Evolutionary conservation across 169 alveolate genomes (phyloP).

Genomic region (Cryptosporidium baileyi): DNA sequence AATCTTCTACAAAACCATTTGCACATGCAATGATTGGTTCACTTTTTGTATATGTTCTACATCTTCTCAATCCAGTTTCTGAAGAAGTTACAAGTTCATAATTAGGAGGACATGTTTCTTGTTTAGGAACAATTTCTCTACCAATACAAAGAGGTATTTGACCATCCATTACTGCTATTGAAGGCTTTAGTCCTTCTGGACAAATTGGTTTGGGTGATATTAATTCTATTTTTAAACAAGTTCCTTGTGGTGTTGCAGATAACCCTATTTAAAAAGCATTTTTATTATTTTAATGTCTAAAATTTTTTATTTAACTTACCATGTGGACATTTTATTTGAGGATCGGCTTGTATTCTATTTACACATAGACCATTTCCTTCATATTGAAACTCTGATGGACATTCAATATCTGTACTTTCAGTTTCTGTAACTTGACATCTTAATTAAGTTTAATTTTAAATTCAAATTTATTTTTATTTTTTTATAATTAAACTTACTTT

Average conservation of each 20-base stretch:
- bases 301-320: background rate
- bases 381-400: conserved; percentile 53
- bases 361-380: conserved; percentile 59
- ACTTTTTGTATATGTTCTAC: conserved; percentile 64
- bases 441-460: background rate
- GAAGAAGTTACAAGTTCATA: conserved; percentile 67
- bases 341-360: conserved; percentile 48
- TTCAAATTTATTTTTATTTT: background rate
- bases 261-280: background rate
- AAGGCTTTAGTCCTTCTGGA: conserved; percentile 52
- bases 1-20: conserved; percentile 50
- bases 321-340: conserved; percentile 56
- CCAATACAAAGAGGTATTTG: conserved; percentile 63
- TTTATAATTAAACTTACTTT: conserved; percentile 16
- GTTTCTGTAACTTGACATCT: conserved; percentile 59
- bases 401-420: conserved; percentile 41
- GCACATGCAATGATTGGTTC: conserved; percentile 68
- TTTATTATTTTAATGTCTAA: background rate
- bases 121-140: conserved; percentile 59
- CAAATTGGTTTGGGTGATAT: conserved; percentile 47
- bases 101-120: conserved; percentile 59
- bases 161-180: conserved; percentile 36
- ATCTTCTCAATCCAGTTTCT: conserved; percentile 57
- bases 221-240: conserved; percentile 45
- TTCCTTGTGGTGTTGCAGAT: conserved; percentile 64